Base-by-base conservation (phyloP, 306 rosid species). In the Hippophae tibetana region DNA sequence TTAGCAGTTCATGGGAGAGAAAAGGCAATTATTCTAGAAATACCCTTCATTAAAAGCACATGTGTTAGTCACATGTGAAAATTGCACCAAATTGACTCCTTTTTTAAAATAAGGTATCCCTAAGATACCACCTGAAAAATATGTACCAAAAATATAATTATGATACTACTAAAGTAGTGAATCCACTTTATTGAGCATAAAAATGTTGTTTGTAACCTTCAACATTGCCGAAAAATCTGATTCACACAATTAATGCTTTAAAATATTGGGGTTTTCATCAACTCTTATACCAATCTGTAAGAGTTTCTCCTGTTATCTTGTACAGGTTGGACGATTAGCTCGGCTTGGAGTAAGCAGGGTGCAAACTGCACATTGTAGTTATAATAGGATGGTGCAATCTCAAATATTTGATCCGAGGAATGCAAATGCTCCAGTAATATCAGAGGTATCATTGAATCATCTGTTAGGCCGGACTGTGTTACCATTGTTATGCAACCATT, bases 261-360 rank as follows among this genome's bases (percentile, higher is more conserved):
- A 14, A 44, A 14, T 10, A 18, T 6, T 25, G 10, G 8, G 9
- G 46, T 27, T 27, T 13, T n/a, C 49, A 5, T 43, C 13, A 7
- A 26, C 8, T 3, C 56, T 26, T 3, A 13, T 13, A 7, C 1
- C 3, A 48, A 5, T 31, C 0, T 42, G 3, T n/a, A 3, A 46
- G 10, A 3, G 6, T 2, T 13, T 41, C 5, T 6, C 13, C 13
- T 60, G 44, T 13, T 11, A 27, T 54, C 13, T 27, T 3, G 9
- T 43, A 41, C 57, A 75, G 81, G 72, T 67, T 58, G 60, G 67
- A 25, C 63, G 68, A 6, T 53, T 71, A 53, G 13, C 64, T 67
- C 67, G 42, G 60, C 61, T 55, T 51, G 73, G 76, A 58, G 56
- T 25, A 41, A 27, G 48, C 26, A 62, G 71, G 59, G 38, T 42